A percentile compares a stretch with the other conserved stretches of the same genome.
These are phyloP conservation scores for Mytilinidion resinicola DNA, from an alignment of 495 filamentous ascomycete species.

Conservation along the genomic window DNA sequence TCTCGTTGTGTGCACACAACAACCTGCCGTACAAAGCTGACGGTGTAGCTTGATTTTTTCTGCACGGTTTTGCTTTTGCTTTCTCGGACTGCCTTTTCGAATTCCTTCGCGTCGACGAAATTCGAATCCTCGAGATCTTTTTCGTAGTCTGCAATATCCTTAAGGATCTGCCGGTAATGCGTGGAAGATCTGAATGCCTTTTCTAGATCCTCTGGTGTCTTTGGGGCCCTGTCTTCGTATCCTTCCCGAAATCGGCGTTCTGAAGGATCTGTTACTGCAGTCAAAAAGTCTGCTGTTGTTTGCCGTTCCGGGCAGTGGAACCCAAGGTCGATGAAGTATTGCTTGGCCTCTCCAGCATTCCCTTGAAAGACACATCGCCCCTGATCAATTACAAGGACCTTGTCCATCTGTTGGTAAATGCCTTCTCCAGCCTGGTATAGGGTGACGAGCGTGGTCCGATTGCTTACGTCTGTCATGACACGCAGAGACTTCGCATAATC, in stretches of 20 bases:
- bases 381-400: constrained; percentile 61
- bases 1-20: constrained; percentile 64
- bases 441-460: constrained; percentile 75
- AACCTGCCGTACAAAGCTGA: constrained; percentile 63
- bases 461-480: constrained; percentile 76
- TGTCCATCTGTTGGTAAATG: constrained; percentile 78
- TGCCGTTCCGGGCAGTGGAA: constrained; percentile 60
- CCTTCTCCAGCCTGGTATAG: constrained; percentile 79
- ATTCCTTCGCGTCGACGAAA: constrained; percentile 59
- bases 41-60: constrained; percentile 64
- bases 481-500: constrained; percentile 73
- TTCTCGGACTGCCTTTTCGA: constrained; percentile 62
- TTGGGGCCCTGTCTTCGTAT: constrained; percentile 55
- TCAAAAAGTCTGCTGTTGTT: constrained; percentile 71
- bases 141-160: constrained; percentile 57
- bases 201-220: constrained; percentile 60
- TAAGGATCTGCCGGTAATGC: constrained; percentile 47
- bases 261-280: constrained; percentile 67
- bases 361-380: constrained; percentile 62
- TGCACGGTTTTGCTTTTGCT: constrained; percentile 62
- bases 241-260: constrained; percentile 61
- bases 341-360: constrained; percentile 53
- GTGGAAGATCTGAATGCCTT: constrained; percentile 49
- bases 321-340: constrained; percentile 65
- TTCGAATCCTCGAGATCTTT: constrained; percentile 52